A percentile compares a stretch with the other conserved stretches of the same genome.
Evolutionary conservation across 1,284 basidiomycete genomes (phyloP).

Genomic region (Anthracocystis walkeri): DNA sequence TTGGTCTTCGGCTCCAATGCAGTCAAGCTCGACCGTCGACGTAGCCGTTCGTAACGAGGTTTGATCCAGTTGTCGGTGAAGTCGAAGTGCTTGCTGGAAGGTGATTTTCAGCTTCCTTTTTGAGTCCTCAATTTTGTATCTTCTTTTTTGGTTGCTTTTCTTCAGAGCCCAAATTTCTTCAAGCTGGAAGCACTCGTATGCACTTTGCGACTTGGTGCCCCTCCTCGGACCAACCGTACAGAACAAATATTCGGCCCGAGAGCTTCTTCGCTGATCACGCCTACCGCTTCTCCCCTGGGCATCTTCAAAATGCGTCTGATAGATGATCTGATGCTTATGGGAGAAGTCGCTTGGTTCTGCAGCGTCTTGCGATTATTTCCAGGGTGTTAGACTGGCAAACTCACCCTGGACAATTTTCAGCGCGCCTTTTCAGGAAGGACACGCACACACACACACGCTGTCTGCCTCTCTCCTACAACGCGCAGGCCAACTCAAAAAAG

Average conservation of each 20-base stretch:
- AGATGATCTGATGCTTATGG: not conserved
- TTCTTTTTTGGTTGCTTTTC: not conserved
- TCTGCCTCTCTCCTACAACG: not conserved
- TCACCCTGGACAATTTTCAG: no score
- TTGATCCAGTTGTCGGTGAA: not conserved
- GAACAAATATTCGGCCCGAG: no score
- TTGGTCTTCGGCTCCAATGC: no score
- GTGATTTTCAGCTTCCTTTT: not conserved
- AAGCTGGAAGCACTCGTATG: no score
- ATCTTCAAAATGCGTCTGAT: not conserved
- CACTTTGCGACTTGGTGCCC: no score
- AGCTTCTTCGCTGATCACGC: no score
- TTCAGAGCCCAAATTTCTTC: not conserved
- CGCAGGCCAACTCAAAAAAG: slow-evolving; percentile 1
- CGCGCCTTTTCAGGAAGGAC: not conserved
- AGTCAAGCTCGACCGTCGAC: no score
- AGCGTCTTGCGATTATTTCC: not conserved
- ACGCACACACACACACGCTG: not conserved
- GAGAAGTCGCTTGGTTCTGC: not conserved
- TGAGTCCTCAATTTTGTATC: not conserved
- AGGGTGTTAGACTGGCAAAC: not conserved
- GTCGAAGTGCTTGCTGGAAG: no score
- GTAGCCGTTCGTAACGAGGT: no score
- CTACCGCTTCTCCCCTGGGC: no score
- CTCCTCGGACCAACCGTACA: no score